Conservation (phyloP, 192 early-diverging fungal species). For the Ambispora gerdemannii region DNA sequence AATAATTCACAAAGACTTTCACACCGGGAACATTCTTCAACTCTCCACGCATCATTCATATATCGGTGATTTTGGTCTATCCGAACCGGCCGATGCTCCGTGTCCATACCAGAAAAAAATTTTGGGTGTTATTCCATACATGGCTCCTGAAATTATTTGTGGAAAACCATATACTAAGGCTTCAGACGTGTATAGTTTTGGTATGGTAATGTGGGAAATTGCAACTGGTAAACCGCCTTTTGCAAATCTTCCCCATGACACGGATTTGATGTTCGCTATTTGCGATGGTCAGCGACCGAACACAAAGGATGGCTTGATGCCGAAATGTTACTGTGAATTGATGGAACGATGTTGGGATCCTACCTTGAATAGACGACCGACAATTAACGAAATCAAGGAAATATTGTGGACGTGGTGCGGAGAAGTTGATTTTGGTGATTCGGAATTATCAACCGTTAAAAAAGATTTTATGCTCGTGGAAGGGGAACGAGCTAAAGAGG, state of each 20-base stretch:
- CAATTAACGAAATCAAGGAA: slow-evolving; percentile 27
- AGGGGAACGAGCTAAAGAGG: background rate
- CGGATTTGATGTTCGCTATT: slow-evolving; percentile 37
- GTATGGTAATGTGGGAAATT: slow-evolving; percentile 40
- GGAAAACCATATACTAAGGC: slow-evolving; percentile 1
- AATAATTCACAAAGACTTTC: slow-evolving; percentile 25
- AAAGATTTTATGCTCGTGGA: background rate
- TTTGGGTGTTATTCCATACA: slow-evolving; percentile 15
- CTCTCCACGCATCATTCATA: background rate
- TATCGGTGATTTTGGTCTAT: slow-evolving; percentile 20
- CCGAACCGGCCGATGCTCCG: background rate
- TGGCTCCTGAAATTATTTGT: slow-evolving; percentile 8
- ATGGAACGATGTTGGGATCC: slow-evolving; percentile 40
- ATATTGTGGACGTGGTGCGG: background rate
- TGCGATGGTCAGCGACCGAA: slow-evolving; percentile 40
- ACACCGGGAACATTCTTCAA: slow-evolving; percentile 21
- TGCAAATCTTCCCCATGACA: slow-evolving; percentile 34
- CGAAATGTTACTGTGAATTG: slow-evolving; percentile 32
- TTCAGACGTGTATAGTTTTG: slow-evolving; percentile 38
- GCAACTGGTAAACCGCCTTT: slow-evolving; percentile 38
- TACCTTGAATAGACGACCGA: slow-evolving; percentile 33
- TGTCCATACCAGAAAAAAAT: background rate
- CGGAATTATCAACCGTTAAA: background rate
- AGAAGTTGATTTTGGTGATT: background rate
- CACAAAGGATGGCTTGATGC: slow-evolving; percentile 31